A percentile compares a stretch with the other conserved stretches of the same genome.
These are phyloP conservation scores for Pleurostoma richardsiae DNA, from an alignment of 2,329 filamentous ascomycete species.

Conservation along the genomic window DNA sequence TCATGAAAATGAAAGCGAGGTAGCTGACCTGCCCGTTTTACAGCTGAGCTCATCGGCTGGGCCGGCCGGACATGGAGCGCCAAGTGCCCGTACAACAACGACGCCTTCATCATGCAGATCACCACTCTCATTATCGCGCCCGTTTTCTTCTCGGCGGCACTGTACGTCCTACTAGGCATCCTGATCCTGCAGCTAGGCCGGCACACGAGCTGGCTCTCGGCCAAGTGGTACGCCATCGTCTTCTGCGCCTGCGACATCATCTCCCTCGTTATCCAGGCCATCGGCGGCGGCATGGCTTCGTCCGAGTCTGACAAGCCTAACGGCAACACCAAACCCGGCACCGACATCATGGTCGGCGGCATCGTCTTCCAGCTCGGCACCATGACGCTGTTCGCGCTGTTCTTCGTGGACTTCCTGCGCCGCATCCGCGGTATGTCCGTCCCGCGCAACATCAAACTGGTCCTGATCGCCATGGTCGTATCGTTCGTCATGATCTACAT, in stretches of 20 bases:
- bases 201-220: slow-evolving; percentile 33
- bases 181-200: slow-evolving; percentile 38
- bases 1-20: too few relatives aligned
- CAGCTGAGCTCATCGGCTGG: slow-evolving; percentile 42
- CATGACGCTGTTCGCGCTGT: slow-evolving; percentile 39
- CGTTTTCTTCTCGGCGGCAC: slow-evolving; percentile 44
- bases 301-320: slow-evolving; percentile 18
- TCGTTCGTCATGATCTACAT: slow-evolving; percentile 38
- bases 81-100: slow-evolving; percentile 40
- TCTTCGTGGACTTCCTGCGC: slow-evolving; percentile 30
- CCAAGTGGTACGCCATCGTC: slow-evolving; percentile 38
- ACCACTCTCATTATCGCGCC: slow-evolving; percentile 37
- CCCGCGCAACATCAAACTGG: slow-evolving; percentile 15
- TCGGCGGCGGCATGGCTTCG: slow-evolving; percentile 41
- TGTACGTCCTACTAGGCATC: slow-evolving; percentile 42
- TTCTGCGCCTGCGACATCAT: slow-evolving; percentile 40
- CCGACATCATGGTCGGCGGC: slow-evolving; percentile 42
- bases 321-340: slow-evolving; percentile 33
- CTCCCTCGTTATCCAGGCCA: slow-evolving; percentile 40
- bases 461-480: slow-evolving; percentile 30
- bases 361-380: slow-evolving; percentile 44
- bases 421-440: slow-evolving; percentile 25
- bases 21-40: background rate
- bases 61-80: slow-evolving; percentile 40
- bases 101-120: slow-evolving; percentile 45